Percentiles rank a stretch among this genome's conserved stretches.
Conservation (phyloP, 306 rosid species). For the Ammopiptanthus mongolicus region DNA sequence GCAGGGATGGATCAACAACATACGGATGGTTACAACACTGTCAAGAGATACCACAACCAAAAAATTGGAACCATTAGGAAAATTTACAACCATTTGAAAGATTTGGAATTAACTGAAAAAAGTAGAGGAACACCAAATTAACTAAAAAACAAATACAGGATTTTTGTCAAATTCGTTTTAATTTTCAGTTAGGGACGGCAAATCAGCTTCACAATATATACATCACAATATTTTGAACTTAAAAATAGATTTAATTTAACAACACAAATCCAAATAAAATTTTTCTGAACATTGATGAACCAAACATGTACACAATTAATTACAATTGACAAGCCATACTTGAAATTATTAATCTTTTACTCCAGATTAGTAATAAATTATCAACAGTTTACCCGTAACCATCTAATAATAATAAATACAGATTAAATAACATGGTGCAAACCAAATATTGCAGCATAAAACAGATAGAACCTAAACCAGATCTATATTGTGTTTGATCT, state of each 20-base stretch:
- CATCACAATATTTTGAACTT: neutral
- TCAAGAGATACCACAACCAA: constrained; percentile 15
- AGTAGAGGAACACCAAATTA: constrained; percentile 1
- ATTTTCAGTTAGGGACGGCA: neutral
- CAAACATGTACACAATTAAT: neutral
- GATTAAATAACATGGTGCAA: neutral
- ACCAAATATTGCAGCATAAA: constrained; percentile 11
- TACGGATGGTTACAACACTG: constrained; percentile 95
- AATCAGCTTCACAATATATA: neutral
- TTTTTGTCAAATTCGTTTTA: neutral
- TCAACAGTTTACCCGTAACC: constrained; percentile 10
- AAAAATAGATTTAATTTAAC: neutral
- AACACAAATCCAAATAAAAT: constrained; percentile 6
- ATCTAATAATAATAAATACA: constrained; percentile 4
- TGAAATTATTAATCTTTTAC: neutral
- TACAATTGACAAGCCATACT: neutral
- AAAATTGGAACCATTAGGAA: constrained; percentile 3
- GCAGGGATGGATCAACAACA: constrained; percentile 39
- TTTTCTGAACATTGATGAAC: neutral
- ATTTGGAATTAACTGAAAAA: constrained; percentile 4
- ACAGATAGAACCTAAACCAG: constrained; percentile 9
- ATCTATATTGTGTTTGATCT: neutral
- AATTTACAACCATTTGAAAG: constrained; percentile 5
- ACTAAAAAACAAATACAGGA: neutral
- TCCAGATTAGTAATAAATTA: constrained; percentile 1